phyloP scores from a whole-genome alignment of 164 flowering plant genomes.

The Tetrastigma voinierianum region DNA sequence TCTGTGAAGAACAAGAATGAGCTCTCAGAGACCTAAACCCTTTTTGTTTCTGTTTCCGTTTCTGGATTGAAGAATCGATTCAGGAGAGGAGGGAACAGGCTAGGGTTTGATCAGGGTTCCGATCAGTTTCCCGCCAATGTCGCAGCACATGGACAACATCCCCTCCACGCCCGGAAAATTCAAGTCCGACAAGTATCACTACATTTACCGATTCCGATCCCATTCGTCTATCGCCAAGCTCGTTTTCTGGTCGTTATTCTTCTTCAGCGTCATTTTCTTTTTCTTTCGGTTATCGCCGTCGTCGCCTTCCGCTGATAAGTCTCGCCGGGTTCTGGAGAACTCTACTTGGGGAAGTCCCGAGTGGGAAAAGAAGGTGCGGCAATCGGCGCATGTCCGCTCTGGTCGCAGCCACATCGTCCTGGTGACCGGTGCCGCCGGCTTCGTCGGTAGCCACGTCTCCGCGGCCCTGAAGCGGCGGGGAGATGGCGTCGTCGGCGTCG shows the following conservation, averaged over 20 bases:
- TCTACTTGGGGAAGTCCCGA: constrained; percentile 42
- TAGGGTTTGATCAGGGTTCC: too few relatives aligned
- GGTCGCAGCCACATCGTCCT: constrained; percentile 51
- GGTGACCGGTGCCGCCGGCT: constrained; percentile 62
- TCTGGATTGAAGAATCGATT: too few relatives aligned
- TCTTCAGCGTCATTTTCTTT: constrained; percentile 22
- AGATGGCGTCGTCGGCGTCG: constrained; percentile 27
- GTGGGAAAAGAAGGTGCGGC: constrained; percentile 69
- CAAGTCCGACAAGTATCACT: constrained; percentile 19
- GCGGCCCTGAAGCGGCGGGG: constrained; percentile 26
- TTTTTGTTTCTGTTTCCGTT: too few relatives aligned
- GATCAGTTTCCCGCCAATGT: not conserved
- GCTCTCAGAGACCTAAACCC: too few relatives aligned
- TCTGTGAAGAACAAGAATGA: too few relatives aligned
- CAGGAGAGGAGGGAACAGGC: too few relatives aligned
- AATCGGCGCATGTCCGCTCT: constrained; percentile 50
- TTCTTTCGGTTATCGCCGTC: constrained; percentile 20
- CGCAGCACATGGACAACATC: constrained; percentile 14
- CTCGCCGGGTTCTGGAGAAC: constrained; percentile 20
- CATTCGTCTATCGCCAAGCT: constrained; percentile 8
- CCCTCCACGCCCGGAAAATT: constrained; percentile 35
- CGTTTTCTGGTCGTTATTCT: constrained; percentile 21
- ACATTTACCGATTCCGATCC: not conserved
- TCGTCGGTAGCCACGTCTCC: constrained; percentile 29
- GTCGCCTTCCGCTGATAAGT: not conserved